Percentiles rank a stretch among this genome's conserved stretches.
Evolutionary conservation across 129 eudicot genomes (phyloP).

Genomic region (Artemisia argyi): DNA sequence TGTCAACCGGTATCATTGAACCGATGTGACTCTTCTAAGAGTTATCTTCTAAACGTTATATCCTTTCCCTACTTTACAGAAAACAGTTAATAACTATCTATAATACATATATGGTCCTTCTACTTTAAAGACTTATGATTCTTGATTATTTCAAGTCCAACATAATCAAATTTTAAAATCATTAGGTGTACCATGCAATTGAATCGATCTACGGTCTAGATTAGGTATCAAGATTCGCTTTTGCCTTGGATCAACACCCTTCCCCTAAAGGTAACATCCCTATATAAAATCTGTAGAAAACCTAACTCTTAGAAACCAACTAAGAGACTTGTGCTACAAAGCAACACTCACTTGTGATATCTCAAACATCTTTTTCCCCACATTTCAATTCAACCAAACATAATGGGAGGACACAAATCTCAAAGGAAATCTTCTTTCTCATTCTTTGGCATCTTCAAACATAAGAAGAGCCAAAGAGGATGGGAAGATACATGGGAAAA

Average conservation of each 20-base stretch:
- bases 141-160: too few species aligned
- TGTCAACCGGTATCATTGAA: too few species aligned
- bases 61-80: too few species aligned
- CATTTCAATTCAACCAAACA: background rate
- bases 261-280: slow-evolving; percentile 10
- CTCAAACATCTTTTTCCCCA: background rate
- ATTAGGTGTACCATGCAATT: background rate
- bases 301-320: background rate
- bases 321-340: slow-evolving; percentile 1
- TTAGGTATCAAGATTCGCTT: slow-evolving; percentile 24
- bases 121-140: too few species aligned
- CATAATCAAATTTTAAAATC: slow-evolving; percentile 2
- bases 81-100: too few species aligned
- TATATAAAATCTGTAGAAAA: slow-evolving; percentile 19
- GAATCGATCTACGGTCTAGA: slow-evolving; percentile 8
- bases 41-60: too few species aligned
- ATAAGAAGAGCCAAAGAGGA: slow-evolving; percentile 28
- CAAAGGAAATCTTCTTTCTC: slow-evolving; percentile 34
- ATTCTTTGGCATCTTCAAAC: slow-evolving; percentile 28
- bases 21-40: too few species aligned
- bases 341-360: slow-evolving; percentile 7
- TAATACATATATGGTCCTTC: too few species aligned
- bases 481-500: slow-evolving; percentile 31
- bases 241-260: slow-evolving; percentile 17
- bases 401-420: slow-evolving; percentile 27